Evolutionary conservation across 352 stramenopile genomes (phyloP), one percentile per base, ranked within the genome.

Genomic region (Plasmopara muralis): DNA sequence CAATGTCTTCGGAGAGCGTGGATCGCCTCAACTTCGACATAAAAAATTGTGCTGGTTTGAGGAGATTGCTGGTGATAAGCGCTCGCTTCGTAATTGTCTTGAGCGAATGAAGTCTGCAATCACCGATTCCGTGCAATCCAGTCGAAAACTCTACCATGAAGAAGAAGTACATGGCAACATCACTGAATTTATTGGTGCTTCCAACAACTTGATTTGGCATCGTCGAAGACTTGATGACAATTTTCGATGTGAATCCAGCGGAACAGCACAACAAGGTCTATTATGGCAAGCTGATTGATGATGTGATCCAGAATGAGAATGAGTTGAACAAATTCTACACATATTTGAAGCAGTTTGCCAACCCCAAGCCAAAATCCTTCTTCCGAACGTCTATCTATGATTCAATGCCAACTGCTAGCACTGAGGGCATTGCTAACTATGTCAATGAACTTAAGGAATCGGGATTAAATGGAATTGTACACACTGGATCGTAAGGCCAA

Each of bases 391-490:
- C 31, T 35, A 35, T 35, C 31, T 35, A 35, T 35, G 31, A 35
- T 35, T 35, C 4, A 35, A 35, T 35, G 4, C 2, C 31, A 35
- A 35, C 31, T 35, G 31, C 0, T 35, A 35, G 31, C 31, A 35
- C 1, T 35, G 31, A 35, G 10, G 31, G 31, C 4, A 35, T 35
- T 35, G 4, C 31, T 5, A 35, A 35, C 31, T 35, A 12, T 35
- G 31, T 35, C 31, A 35, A 35, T 35, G 10, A 35, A 12, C 4
- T 35, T 12, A 35, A 35, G 31, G 31, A 35, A 35, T 12, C 10
- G 10, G 10, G 31, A 41, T 28, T 43, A 28, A 43, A 43, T 43
- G 39, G 39, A 43, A 28, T 43, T 14, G 39, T 43, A 41, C 35
- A 41, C 35, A 41, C 35, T 41, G n/a, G 5, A 41, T n/a, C n/a